Percentiles rank a stretch among this genome's conserved stretches.
Evolutionary conservation across 768 basidiomycete species (phyloP).

Genomic region (Boletus bicolor): DNA sequence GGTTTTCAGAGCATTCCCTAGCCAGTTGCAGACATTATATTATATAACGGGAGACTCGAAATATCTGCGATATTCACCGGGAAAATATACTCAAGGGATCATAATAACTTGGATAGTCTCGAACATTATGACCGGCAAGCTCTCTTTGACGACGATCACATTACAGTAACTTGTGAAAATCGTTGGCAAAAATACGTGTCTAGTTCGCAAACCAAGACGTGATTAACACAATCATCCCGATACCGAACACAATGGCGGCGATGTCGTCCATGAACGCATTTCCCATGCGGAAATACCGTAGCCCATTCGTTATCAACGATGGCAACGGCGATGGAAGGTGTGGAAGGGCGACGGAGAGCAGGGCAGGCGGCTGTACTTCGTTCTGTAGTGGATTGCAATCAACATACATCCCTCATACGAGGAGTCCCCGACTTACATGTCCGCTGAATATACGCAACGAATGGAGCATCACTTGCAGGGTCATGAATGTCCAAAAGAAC

Average conservation of each 20-base stretch:
- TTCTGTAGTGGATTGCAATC: conserved; percentile 40
- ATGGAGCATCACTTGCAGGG: conserved; percentile 67
- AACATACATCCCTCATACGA: not conserved
- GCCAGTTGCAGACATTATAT: too few relatives aligned
- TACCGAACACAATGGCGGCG: conserved; percentile 63
- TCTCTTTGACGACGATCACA: not conserved
- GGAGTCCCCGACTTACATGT: conserved; percentile 46
- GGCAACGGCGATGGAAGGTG: conserved; percentile 65
- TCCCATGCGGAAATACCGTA: conserved; percentile 70
- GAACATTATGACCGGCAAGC: too few relatives aligned
- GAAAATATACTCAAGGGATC: too few relatives aligned
- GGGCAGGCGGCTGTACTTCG: conserved; percentile 52
- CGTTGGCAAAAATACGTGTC: not conserved
- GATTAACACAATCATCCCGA: conserved; percentile 61
- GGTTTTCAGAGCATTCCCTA: too few relatives aligned
- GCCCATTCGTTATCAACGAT: conserved; percentile 54
- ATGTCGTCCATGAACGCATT: conserved; percentile 69
- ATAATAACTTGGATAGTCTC: too few relatives aligned
- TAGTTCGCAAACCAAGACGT: conserved; percentile 43
- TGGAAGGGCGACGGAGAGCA: conserved; percentile 59
- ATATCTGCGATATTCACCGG: too few relatives aligned
- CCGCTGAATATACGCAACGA: conserved; percentile 69
- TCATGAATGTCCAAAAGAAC: conserved; percentile 81
- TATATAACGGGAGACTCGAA: too few relatives aligned
- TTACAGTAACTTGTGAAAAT: conserved; percentile 1